Base-by-base conservation (phyloP, 2,329 filamentous ascomycete species). In the Verticillium nonalfalfae region DNA sequence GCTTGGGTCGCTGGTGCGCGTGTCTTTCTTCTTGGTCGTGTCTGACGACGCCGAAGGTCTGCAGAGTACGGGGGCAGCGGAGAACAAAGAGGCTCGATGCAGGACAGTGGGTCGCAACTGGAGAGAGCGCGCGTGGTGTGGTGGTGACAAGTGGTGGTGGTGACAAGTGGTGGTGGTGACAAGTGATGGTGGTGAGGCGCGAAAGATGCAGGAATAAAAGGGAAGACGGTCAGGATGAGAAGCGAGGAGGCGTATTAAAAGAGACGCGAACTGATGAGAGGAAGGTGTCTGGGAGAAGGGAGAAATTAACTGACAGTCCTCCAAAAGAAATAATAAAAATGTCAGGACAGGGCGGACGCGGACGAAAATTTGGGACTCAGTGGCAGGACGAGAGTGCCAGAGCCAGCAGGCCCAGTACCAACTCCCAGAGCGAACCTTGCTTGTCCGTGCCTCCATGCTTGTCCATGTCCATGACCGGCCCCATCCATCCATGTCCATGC, bases 371-470 rank as follows among this genome's bases (percentile, higher is more conserved):
- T 56, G 26, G 54, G 54, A 56, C 33, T 56, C 33, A 34, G 26
- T n/a, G 39, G 40, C 55, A 60, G 31, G n/a, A 18, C 56, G 36
- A 56, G 59, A 26, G 26, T 15, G 54, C 39, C 40, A 58, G 21
- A 31, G 36, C 38, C 39, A 59, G 58, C 57, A 33, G 34, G 38
- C 21, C 18, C 56, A 58, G 56, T 21, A 10, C 35, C 35, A 50
- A 11, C 52, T 33, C 40, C 45, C 38, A 35, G 57, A 61, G 52
- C 52, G 58, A 50, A 50, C 40, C 62, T 56, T 63, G 59, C 61
- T 57, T 61, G 50, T 59, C 40, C 40, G 40, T 50, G 40, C 40
- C 40, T 36, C 34, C 45, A 61, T 61, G 50, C 57, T 57, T 56
- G 60, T n/a, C 56, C 50, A 60, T 58, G 60, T 58, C 57, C 57